Evolutionary conservation across 2,329 filamentous ascomycete species (phyloP), one percentile per base, ranked within the genome.

Genomic region (Ophiostoma fasciatum): DNA sequence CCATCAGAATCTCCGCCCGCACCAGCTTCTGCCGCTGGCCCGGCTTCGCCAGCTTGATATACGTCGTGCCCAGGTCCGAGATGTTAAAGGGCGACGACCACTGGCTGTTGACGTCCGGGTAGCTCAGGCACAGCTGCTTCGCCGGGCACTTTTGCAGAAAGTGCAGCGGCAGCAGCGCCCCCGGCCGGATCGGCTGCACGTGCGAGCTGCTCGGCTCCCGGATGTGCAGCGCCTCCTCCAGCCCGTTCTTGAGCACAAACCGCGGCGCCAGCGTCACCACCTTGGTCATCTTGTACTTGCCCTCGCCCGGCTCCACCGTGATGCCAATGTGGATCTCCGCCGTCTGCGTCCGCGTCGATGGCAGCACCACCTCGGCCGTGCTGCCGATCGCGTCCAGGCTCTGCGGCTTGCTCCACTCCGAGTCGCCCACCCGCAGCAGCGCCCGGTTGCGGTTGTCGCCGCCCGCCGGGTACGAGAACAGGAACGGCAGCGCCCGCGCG

Each of bases 41-140:
- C 28, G 80, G 74, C 57, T 87, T 93, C 15, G 88, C 82, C 40
- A 98, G 71, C 60, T 98, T 98, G 56, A 98, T 73, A 53, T 98
- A 84, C 1, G 84, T 79, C 12, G 80, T 92, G 15, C 90, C 90
- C 29, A 96, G 69, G 50, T 96, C 90, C 0, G 87, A 87, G 49
- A 98, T 94, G 52, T 93, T 94, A 64, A 98, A 94, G 0, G 90
- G 87, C 11, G 90, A 90, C 0, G 88, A 93, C 90, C 90, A 98
- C 47, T 90, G 84, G 51, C 94, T 94, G 59, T 93, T 92, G 31
- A 94, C 74, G 0, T 88, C 90, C 1, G 87, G 82, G 54, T 92
- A 94, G 56, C 87, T 93, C 7, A 98, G 63, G 43, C 84, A 93
- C 6, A 98, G 62, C 53, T 98, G 90, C 52, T 96, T 94, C 29